Percentiles rank a stretch among this genome's conserved stretches.
These are phyloP conservation scores for Fonsecaea monophora DNA, from an alignment of 2,329 filamentous ascomycete genomes.

Conservation along the genomic window DNA sequence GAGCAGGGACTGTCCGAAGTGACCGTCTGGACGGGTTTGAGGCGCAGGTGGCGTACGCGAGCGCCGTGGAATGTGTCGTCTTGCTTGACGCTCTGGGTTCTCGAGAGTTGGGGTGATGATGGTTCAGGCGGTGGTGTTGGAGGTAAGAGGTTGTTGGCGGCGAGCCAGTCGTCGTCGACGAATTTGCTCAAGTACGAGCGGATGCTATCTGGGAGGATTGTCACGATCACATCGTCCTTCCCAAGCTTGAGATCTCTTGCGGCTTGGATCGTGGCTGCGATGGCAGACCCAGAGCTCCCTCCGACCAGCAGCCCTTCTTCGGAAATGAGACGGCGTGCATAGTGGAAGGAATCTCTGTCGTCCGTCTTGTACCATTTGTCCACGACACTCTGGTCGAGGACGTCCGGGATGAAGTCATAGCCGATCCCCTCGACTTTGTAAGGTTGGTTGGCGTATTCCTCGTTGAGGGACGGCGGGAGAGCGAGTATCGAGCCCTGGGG, in stretches of 20 bases:
- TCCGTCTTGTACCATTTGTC: constrained; percentile 99
- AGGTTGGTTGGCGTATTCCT: constrained; percentile 77
- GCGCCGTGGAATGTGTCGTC: constrained; percentile 76
- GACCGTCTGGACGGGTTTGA: constrained; percentile 93
- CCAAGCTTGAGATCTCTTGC: constrained; percentile 77
- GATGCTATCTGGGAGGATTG: constrained; percentile 93
- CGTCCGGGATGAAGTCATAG: constrained; percentile 97
- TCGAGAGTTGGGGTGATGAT: constrained; percentile 46
- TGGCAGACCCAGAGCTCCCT: constrained; percentile 90
- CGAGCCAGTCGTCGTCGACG: constrained; percentile 97
- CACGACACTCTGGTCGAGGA: constrained; percentile 78
- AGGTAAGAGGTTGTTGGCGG: constrained; percentile 89
- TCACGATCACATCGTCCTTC: constrained; percentile 86
- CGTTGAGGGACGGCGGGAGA: constrained; percentile 78
- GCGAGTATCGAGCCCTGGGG: constrained; percentile 91
- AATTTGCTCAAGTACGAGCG: constrained; percentile 98
- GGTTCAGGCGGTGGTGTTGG: constrained; percentile 58
- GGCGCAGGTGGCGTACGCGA: constrained; percentile 79
- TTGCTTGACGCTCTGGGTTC: constrained; percentile 47
- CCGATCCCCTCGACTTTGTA: constrained; percentile 99
- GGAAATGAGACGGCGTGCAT: constrained; percentile 85
- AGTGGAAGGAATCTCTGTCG: constrained; percentile 87
- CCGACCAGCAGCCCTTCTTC: constrained; percentile 95
- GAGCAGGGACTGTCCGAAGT: constrained; percentile 73
- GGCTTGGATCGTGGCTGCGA: constrained; percentile 79